Conservation (phyloP, 2,329 filamentous ascomycete genomes). For the Emergomyces orientalis region DNA sequence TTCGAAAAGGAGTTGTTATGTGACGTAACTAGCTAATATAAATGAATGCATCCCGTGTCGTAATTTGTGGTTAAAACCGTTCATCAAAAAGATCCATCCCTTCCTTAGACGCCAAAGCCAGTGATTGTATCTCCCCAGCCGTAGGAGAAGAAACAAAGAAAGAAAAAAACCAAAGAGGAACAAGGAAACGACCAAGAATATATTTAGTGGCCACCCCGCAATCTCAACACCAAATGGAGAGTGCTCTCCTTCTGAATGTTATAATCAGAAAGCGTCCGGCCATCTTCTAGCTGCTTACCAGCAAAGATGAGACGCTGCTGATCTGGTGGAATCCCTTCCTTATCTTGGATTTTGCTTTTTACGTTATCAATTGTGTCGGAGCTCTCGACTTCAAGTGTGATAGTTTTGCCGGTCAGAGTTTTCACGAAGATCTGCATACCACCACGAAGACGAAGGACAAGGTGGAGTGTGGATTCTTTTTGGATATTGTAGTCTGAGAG, state of each 20-base stretch:
- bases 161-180: not conserved
- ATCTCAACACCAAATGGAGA: conserved; percentile 53
- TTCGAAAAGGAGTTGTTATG: not conserved
- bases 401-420: conserved; percentile 65
- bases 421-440: conserved; percentile 81
- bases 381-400: conserved; percentile 57
- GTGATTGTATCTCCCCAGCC: conserved; percentile 4
- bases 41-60: conserved; percentile 1
- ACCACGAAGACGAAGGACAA: conserved; percentile 72
- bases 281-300: conserved; percentile 53
- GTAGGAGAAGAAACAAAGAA: not conserved
- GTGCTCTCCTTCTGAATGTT: conserved; percentile 53
- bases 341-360: conserved; percentile 67
- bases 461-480: conserved; percentile 73
- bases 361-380: conserved; percentile 63
- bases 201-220: conserved; percentile 41
- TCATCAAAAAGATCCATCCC: conserved; percentile 4
- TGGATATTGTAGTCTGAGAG: conserved; percentile 96
- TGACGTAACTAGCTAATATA: not conserved
- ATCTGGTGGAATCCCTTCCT: conserved; percentile 65
- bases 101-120: not conserved
- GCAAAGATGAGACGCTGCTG: no score
- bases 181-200: not conserved
- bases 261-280: conserved; percentile 44
- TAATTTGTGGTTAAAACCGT: not conserved